These are phyloP conservation scores for Panicum hallii DNA, from an alignment of 202 grass and related monocot species.

Conservation along the genomic window DNA sequence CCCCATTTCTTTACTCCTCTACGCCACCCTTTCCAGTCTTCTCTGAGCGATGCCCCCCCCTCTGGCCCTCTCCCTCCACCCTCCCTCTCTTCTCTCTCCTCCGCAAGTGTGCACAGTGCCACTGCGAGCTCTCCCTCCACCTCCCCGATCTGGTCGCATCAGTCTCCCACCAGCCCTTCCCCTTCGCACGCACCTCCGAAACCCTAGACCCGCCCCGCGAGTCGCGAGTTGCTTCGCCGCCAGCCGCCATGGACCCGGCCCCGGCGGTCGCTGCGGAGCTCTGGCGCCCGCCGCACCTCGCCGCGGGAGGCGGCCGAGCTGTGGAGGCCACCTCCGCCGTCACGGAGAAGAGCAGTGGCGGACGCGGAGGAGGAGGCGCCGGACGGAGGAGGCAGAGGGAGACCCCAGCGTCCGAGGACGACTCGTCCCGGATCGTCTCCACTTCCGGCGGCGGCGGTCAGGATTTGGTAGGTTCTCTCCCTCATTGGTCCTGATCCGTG, in stretches of 20 bases:
- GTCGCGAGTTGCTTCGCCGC: slow-evolving; percentile 10
- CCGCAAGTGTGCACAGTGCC: slow-evolving; percentile 41
- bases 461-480: slow-evolving; percentile 62
- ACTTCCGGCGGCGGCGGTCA: slow-evolving; percentile 63
- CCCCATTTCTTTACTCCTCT: slow-evolving; percentile 34
- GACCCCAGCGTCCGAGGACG: slow-evolving; percentile 65
- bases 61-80: too few relatives aligned
- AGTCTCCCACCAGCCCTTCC: neutral
- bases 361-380: slow-evolving; percentile 39
- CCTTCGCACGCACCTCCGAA: slow-evolving; percentile 6
- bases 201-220: slow-evolving; percentile 44
- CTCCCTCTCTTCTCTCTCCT: neutral
- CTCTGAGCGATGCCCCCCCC: slow-evolving; percentile 10
- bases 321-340: slow-evolving; percentile 66
- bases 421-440: slow-evolving; percentile 84
- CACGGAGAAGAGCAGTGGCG: slow-evolving; percentile 73
- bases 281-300: slow-evolving; percentile 64
- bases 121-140: slow-evolving; percentile 46
- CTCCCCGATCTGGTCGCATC: slow-evolving; percentile 64
- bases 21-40: slow-evolving; percentile 30
- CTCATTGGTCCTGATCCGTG: slow-evolving; percentile 34
- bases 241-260: slow-evolving; percentile 43
- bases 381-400: slow-evolving; percentile 55
- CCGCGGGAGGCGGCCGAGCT: slow-evolving; percentile 33
- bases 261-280: slow-evolving; percentile 64